Percentiles rank a stretch among this genome's conserved stretches.
These are phyloP conservation scores for Zopfochytrium polystomum DNA, from an alignment of 371 early-diverging fungal species.

Conservation along the genomic window DNA sequence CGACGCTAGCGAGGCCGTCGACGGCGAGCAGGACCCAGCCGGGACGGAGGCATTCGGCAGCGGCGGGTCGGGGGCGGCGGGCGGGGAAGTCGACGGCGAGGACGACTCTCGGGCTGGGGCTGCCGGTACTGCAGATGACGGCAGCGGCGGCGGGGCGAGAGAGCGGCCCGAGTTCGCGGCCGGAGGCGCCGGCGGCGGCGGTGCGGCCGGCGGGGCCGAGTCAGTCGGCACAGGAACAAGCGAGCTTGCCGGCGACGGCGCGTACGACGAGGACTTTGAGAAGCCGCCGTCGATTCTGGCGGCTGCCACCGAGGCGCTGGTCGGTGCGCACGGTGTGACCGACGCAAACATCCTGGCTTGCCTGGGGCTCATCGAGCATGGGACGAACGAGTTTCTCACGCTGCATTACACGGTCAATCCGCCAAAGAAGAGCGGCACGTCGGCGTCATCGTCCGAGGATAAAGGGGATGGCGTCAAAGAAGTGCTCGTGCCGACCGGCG, in stretches of 20 bases:
- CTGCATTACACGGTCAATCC: constrained; percentile 43
- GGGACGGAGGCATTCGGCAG: background rate
- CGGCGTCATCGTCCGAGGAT: constrained; percentile 14
- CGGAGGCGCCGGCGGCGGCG: background rate
- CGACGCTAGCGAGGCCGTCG: background rate
- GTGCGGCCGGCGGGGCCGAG: background rate
- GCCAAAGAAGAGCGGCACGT: constrained; percentile 39
- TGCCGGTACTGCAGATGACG: background rate
- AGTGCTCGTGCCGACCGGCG: constrained; percentile 25
- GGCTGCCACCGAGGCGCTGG: constrained; percentile 21
- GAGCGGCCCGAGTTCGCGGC: too few relatives aligned
- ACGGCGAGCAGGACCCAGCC: background rate
- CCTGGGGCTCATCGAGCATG: constrained; percentile 49
- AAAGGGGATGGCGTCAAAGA: constrained; percentile 23
- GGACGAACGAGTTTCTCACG: constrained; percentile 50
- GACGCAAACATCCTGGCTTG: constrained; percentile 43
- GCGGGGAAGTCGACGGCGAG: background rate
- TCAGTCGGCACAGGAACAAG: background rate
- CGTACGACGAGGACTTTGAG: background rate
- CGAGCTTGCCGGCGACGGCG: constrained; percentile 2
- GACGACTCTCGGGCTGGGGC: background rate
- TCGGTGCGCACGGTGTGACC: constrained; percentile 39
- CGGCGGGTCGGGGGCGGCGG: background rate
- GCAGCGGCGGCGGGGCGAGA: too few relatives aligned
- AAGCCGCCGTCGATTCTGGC: constrained; percentile 24